Conservation (phyloP, 768 basidiomycete species). For the Termitomyces sp. region DNA sequence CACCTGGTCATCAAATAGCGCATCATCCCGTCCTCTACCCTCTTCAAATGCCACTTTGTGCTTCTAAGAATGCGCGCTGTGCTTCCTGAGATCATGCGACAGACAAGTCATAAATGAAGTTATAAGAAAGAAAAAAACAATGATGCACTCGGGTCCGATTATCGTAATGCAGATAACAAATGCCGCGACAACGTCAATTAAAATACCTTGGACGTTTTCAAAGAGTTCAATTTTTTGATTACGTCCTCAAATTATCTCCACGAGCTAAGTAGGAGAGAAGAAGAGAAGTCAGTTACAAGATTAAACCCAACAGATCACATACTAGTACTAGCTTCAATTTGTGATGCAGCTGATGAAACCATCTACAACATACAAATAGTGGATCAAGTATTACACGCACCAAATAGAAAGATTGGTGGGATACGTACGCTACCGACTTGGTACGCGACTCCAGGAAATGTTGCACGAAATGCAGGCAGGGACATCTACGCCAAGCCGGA, state of each 20-base stretch:
- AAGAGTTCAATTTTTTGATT: slow-evolving; percentile 1
- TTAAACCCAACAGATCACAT: slow-evolving; percentile 11
- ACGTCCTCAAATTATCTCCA: slow-evolving; percentile 47
- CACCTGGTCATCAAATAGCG: slow-evolving; percentile 22
- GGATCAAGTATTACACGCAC: not conserved
- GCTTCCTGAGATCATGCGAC: slow-evolving; percentile 39
- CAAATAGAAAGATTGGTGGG: not conserved
- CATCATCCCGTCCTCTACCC: slow-evolving; percentile 53
- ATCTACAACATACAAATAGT: slow-evolving; percentile 36
- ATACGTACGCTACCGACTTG: slow-evolving; percentile 67
- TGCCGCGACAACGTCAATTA: slow-evolving; percentile 79
- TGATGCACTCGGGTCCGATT: slow-evolving; percentile 68
- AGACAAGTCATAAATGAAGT: not conserved
- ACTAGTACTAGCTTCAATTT: slow-evolving; percentile 76
- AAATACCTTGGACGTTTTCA: slow-evolving; percentile 69
- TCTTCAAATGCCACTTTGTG: slow-evolving; percentile 75
- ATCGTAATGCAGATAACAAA: slow-evolving; percentile 74
- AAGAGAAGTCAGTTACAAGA: not conserved
- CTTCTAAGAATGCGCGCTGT: slow-evolving; percentile 80
- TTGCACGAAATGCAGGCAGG: slow-evolving; percentile 85
- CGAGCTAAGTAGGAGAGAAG: slow-evolving; percentile 38
- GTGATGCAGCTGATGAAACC: slow-evolving; percentile 68
- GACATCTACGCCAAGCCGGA: slow-evolving; percentile 81
- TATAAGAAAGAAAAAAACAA: not conserved
- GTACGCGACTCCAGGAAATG: slow-evolving; percentile 83